Percentiles rank a stretch among this genome's conserved stretches.
These are phyloP conservation scores for Agaricus sinodeliciosus DNA, from an alignment of 768 basidiomycete genomes.

Conservation along the genomic window DNA sequence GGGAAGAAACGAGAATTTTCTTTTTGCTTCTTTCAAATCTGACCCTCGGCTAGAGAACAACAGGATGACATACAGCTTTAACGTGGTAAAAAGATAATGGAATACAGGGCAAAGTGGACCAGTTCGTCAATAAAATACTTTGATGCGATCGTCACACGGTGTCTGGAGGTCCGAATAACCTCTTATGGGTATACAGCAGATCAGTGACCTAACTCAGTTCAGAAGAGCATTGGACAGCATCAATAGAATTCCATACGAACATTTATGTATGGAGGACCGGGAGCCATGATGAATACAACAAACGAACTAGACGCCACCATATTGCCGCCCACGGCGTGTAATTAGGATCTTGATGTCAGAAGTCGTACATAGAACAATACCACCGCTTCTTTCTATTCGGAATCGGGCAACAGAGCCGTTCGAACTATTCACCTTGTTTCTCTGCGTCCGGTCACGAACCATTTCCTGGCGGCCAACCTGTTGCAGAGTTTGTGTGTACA, in stretches of 20 bases:
- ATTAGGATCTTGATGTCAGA: neutral
- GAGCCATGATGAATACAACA: neutral
- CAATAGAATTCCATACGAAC: slow-evolving; percentile 1
- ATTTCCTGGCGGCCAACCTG: too few relatives aligned
- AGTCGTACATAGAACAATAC: neutral
- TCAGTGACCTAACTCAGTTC: neutral
- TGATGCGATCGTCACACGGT: neutral
- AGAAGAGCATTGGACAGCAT: slow-evolving; percentile 2
- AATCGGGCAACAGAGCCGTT: too few relatives aligned
- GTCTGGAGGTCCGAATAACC: neutral
- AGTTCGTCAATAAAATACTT: neutral
- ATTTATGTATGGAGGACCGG: too few relatives aligned
- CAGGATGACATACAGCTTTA: neutral
- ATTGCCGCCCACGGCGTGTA: neutral
- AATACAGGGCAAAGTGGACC: too few relatives aligned
- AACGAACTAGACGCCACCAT: neutral
- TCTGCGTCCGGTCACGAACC: too few relatives aligned
- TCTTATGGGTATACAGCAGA: neutral
- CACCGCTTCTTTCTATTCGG: neutral
- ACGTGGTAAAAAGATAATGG: neutral
- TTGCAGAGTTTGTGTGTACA: too few relatives aligned
- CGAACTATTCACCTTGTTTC: too few relatives aligned
- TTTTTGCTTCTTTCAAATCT: neutral
- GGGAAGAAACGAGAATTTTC: neutral
- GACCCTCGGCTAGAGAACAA: neutral